Percentiles rank a stretch among this genome's conserved stretches.
These are phyloP conservation scores for Fraxinus pennsylvanica DNA, from an alignment of 257 asterid genomes.

Conservation along the genomic window DNA sequence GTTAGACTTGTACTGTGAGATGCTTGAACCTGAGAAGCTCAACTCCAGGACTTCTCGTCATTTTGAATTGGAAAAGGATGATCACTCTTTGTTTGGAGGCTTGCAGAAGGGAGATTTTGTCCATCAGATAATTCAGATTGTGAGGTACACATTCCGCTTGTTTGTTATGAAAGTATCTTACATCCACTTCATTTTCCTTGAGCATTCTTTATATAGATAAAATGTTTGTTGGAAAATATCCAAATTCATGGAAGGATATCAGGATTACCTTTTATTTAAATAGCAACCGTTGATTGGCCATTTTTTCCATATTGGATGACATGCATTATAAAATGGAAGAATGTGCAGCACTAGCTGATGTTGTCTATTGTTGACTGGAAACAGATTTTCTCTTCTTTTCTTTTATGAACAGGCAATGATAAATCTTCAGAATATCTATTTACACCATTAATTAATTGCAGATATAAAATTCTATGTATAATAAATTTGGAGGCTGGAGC, in stretches of 20 bases:
- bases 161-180: constrained; percentile 11
- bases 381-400: neutral
- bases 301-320: neutral
- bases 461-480: constrained; percentile 5
- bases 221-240: constrained; percentile 12
- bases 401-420: neutral
- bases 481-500: neutral
- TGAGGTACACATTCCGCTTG: constrained; percentile 50
- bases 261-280: neutral
- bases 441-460: constrained; percentile 13
- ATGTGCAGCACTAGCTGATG: constrained; percentile 7
- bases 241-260: neutral
- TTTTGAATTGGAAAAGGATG: constrained; percentile 35
- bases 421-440: neutral
- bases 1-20: constrained; percentile 73
- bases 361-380: constrained; percentile 1
- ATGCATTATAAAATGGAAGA: neutral
- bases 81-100: constrained; percentile 29
- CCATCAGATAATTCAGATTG: constrained; percentile 47
- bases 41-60: constrained; percentile 42
- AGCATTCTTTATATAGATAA: constrained; percentile 5
- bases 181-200: constrained; percentile 17
- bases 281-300: neutral
- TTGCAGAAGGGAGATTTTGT: constrained; percentile 48
- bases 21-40: constrained; percentile 51